phyloP scores from a whole-genome alignment of 129 eudicot species.

The Kitagawia praeruptora region DNA sequence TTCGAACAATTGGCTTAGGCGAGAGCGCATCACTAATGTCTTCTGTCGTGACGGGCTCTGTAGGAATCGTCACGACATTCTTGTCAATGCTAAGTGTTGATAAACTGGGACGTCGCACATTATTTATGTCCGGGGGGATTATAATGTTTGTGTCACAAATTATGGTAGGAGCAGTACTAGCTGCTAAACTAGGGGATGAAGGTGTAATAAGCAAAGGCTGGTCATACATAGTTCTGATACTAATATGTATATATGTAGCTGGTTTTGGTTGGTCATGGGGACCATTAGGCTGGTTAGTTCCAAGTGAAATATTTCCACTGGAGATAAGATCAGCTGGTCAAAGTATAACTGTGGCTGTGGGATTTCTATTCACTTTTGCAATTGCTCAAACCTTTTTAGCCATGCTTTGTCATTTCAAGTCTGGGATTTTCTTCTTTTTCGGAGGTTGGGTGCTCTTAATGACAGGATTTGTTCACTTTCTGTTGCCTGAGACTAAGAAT shows the following conservation, averaged over 20 bases:
- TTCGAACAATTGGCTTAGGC: conserved; percentile 48
- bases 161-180: conserved; percentile 46
- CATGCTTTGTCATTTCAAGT: conserved; percentile 49
- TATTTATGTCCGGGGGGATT: conserved; percentile 44
- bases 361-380: conserved; percentile 38
- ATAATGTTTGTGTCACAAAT: conserved; percentile 55
- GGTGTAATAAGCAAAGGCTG: conserved; percentile 47
- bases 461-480: conserved; percentile 47
- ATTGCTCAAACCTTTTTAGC: conserved; percentile 47
- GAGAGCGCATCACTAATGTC: conserved; percentile 54
- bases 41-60: conserved; percentile 41
- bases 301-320: conserved; percentile 65
- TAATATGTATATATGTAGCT: conserved; percentile 43
- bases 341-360: conserved; percentile 50
- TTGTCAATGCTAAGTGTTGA: conserved; percentile 47
- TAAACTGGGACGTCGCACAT: conserved; percentile 39
- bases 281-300: conserved; percentile 62
- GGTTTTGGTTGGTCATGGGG: conserved; percentile 83
- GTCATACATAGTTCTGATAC: conserved; percentile 31
- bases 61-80: conserved; percentile 30
- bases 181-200: conserved; percentile 52
- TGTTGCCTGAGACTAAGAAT: conserved; percentile 58
- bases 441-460: conserved; percentile 60
- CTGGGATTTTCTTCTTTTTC: conserved; percentile 59
- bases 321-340: conserved; percentile 62